Conservation (phyloP, 1,284 basidiomycete species). For the Cutaneotrichosporon sp. region DNA sequence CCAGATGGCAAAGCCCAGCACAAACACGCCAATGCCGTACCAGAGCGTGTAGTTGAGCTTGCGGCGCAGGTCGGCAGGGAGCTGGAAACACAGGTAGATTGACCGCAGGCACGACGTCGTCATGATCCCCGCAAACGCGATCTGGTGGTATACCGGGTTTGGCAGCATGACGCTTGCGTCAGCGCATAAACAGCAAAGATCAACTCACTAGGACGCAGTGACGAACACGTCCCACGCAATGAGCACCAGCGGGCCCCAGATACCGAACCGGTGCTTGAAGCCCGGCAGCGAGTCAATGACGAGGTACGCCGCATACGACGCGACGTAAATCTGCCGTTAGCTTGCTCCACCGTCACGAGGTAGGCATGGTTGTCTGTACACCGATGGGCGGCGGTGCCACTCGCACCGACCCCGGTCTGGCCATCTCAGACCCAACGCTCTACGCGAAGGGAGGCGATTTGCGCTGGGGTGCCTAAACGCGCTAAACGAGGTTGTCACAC, state of each 20-base stretch:
- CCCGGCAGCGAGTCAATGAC: conserved; percentile 38
- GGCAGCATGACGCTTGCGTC: conserved; percentile 46
- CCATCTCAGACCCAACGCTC: no score
- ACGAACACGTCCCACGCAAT: conserved; percentile 39
- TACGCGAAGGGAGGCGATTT: no score
- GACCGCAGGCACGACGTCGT: conserved; percentile 33
- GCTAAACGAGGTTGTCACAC: no score
- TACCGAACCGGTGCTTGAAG: conserved; percentile 34
- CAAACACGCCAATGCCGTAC: conserved; percentile 40
- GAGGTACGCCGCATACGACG: conserved; percentile 40
- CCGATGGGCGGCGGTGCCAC: no score
- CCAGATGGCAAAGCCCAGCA: conserved; percentile 51
- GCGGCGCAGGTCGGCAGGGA: conserved; percentile 24
- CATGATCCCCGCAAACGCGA: conserved; percentile 51
- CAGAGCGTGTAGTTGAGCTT: conserved; percentile 30
- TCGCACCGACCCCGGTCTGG: no score
- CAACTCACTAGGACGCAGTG: conserved; percentile 47
- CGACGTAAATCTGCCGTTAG: conserved; percentile 40
- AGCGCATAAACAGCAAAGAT: neutral
- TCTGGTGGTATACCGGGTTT: conserved; percentile 55
- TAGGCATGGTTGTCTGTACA: no score
- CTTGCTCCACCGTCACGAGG: neutral
- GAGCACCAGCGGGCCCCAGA: conserved; percentile 29
- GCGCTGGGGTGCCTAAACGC: no score
- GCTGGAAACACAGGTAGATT: conserved; percentile 30